Conservation (phyloP, 768 basidiomycete genomes). For the Tulasnella sp. region DNA sequence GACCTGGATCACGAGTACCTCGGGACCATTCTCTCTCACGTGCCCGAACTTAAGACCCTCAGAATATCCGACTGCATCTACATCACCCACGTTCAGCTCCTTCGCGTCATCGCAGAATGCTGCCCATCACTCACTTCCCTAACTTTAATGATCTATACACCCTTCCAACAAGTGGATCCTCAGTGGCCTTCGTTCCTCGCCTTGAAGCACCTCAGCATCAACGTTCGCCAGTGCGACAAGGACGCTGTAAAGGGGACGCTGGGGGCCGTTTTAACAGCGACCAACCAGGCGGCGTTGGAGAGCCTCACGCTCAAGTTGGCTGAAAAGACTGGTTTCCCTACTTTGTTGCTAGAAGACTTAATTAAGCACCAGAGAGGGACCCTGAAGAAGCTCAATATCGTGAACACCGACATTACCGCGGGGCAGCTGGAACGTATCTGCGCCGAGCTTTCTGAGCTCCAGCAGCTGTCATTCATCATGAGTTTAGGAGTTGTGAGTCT, state of each 20-base stretch:
- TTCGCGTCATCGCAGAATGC: slow-evolving; percentile 1
- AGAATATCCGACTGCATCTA: slow-evolving; percentile 2
- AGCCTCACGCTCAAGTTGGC: neutral
- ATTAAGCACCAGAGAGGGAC: slow-evolving; percentile 14
- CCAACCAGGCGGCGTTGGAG: slow-evolving; percentile 13
- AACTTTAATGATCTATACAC: slow-evolving; percentile 6
- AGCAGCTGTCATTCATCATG: slow-evolving; percentile 6
- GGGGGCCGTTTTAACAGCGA: neutral
- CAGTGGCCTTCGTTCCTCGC: slow-evolving; percentile 11
- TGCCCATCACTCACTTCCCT: neutral
- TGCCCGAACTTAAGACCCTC: slow-evolving; percentile 11
- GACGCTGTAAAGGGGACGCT: slow-evolving; percentile 1
- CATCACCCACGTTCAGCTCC: slow-evolving; percentile 15
- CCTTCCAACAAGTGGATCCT: neutral
- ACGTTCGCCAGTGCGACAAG: slow-evolving; percentile 16
- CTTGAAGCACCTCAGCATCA: slow-evolving; percentile 14
- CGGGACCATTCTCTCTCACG: slow-evolving; percentile 1
- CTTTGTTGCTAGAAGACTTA: neutral
- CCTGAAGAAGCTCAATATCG: slow-evolving; percentile 6
- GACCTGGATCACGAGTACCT: slow-evolving; percentile 5
- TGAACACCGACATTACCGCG: neutral
- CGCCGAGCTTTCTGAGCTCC: neutral
- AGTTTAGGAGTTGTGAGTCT: neutral
- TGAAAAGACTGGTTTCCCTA: neutral
- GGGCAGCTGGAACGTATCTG: slow-evolving; percentile 8